Evolutionary conservation across 306 rosid genomes (phyloP).

Genomic region (Lathyrus aphaca): DNA sequence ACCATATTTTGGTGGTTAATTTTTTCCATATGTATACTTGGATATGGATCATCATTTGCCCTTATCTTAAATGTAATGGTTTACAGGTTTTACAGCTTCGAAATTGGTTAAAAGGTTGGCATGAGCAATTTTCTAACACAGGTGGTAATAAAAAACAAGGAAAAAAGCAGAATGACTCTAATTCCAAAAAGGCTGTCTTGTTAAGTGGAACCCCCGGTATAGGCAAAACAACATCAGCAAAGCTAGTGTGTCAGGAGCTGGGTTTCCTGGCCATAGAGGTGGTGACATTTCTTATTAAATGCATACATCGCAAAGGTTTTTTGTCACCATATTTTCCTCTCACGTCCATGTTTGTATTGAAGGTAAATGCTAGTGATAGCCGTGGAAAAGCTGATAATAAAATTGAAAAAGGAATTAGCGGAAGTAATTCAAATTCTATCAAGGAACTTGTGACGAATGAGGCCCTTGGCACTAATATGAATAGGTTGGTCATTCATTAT

Average conservation of each 20-base stretch:
- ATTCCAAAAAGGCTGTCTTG: conserved; percentile 75
- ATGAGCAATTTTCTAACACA: conserved; percentile 70
- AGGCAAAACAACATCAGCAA: conserved; percentile 97
- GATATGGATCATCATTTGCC: conserved; percentile 26
- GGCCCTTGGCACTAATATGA: conserved; percentile 53
- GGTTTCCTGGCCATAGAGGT: conserved; percentile 91
- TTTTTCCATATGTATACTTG: conserved; percentile 27
- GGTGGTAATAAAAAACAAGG: conserved; percentile 70
- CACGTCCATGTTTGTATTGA: conserved; percentile 32
- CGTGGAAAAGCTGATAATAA: conserved; percentile 95
- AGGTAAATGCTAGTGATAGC: conserved; percentile 99
- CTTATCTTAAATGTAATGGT: conserved; percentile 42
- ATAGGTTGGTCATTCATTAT: conserved; percentile 62
- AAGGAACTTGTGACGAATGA: conserved; percentile 84
- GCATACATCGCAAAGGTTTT: conserved; percentile 8
- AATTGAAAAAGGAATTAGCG: conserved; percentile 84
- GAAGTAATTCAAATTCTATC: conserved; percentile 86
- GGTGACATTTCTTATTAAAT: conserved; percentile 35
- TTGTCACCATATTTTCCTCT: conserved; percentile 30
- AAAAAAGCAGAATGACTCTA: conserved; percentile 64
- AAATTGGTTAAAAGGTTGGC: conserved; percentile 87
- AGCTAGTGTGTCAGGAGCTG: conserved; percentile 88
- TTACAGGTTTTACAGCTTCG: conserved; percentile 84
- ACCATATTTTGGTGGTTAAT: conserved; percentile 28
- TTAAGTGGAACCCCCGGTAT: conserved; percentile 97